Evolutionary conservation across 345 rosid genomes (phyloP).

Genomic region (Pistacia vera): DNA sequence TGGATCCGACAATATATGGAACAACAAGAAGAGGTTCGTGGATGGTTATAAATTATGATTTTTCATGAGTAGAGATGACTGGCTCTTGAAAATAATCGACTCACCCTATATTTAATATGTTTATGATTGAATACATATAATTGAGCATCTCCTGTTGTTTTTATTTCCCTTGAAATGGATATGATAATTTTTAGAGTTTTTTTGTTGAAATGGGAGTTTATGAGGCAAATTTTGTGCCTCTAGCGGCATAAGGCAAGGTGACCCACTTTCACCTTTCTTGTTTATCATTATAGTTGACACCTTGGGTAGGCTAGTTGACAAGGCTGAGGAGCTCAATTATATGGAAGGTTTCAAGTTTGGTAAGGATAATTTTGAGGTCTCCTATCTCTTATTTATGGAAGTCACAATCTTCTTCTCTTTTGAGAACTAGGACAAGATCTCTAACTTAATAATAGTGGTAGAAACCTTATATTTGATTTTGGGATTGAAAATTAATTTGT

Average conservation of each 20-base stretch:
- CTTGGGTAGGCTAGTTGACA: too few relatives aligned
- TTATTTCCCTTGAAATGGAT: too few relatives aligned
- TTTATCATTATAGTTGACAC: too few relatives aligned
- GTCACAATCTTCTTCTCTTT: not conserved
- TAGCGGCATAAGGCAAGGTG: too few relatives aligned
- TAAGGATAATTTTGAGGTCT: too few relatives aligned
- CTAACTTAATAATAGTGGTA: not conserved
- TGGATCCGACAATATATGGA: slow-evolving; percentile 87
- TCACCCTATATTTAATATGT: too few relatives aligned
- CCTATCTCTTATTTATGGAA: not conserved
- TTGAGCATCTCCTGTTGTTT: too few relatives aligned
- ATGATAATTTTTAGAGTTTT: not conserved
- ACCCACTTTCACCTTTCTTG: too few relatives aligned
- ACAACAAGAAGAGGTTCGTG: slow-evolving; percentile 81
- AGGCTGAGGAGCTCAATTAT: too few relatives aligned
- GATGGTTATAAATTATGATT: not conserved
- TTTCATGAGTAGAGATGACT: not conserved
- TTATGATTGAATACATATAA: too few relatives aligned
- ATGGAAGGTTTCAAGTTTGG: too few relatives aligned
- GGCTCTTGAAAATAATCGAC: not conserved
- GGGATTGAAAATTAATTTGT: not conserved
- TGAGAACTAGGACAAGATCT: not conserved
- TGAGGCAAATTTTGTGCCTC: too few relatives aligned
- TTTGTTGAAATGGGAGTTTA: not conserved
- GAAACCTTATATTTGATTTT: not conserved